Percentiles rank a stretch among this genome's conserved stretches.
These are phyloP conservation scores for Phlebopus sp. DNA, from an alignment of 1,284 basidiomycete genomes.

Conservation along the genomic window DNA sequence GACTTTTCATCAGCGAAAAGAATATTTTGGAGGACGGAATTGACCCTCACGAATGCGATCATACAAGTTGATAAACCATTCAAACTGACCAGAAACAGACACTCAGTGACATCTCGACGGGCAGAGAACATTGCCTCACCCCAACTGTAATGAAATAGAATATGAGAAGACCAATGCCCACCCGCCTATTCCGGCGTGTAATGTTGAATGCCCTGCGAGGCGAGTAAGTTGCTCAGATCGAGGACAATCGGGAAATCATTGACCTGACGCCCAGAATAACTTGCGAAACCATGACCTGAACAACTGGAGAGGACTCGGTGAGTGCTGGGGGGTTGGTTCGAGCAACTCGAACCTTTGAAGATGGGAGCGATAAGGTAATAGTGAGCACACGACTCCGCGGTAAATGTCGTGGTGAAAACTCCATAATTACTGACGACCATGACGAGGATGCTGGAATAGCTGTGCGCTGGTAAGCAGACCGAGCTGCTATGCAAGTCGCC, in stretches of 20 bases:
- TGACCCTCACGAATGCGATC: slow-evolving; percentile 23
- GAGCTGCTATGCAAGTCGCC: too few relatives aligned
- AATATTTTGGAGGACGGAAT: neutral
- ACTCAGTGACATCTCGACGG: neutral
- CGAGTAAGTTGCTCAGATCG: neutral
- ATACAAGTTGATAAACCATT: slow-evolving; percentile 34
- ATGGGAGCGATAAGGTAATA: slow-evolving; percentile 32
- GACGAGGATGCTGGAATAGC: slow-evolving; percentile 39
- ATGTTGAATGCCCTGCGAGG: slow-evolving; percentile 33
- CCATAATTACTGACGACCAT: slow-evolving; percentile 39
- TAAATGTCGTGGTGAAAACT: slow-evolving; percentile 34
- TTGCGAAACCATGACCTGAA: slow-evolving; percentile 37
- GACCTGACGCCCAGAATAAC: slow-evolving; percentile 32
- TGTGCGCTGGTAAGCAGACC: slow-evolving; percentile 15
- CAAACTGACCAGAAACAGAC: slow-evolving; percentile 14
- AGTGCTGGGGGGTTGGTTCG: neutral
- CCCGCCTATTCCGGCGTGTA: slow-evolving; percentile 19
- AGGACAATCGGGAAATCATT: neutral
- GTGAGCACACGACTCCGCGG: slow-evolving; percentile 21
- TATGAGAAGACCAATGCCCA: slow-evolving; percentile 21
- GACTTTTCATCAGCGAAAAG: slow-evolving; percentile 7
- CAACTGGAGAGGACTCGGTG: slow-evolving; percentile 14
- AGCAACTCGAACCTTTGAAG: slow-evolving; percentile 32
- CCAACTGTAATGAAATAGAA: slow-evolving; percentile 21
- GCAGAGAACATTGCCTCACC: slow-evolving; percentile 10